Evolutionary conservation across 192 early-diverging fungal species (phyloP).

Genomic region (Linderina pennispora): DNA sequence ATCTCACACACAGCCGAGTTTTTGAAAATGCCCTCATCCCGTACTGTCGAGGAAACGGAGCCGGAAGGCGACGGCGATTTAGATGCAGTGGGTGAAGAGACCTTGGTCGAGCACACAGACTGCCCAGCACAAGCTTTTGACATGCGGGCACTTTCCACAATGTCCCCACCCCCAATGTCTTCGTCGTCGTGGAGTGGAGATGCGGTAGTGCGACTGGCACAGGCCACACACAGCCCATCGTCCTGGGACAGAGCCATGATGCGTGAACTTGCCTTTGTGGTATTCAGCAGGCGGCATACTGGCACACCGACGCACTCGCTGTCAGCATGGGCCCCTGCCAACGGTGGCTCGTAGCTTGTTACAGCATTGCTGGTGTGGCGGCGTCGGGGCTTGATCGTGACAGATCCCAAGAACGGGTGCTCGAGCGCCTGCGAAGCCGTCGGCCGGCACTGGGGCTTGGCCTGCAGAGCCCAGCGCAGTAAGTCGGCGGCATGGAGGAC

Average conservation of each 20-base stretch:
- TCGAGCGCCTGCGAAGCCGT: conserved; percentile 50
- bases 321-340: no score
- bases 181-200: no score
- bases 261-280: no score
- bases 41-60: neutral
- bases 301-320: no score
- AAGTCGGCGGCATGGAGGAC: conserved; percentile 60
- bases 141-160: no score
- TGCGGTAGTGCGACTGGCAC: no score
- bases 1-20: conserved; percentile 17
- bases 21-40: conserved; percentile 16
- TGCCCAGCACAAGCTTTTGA: neutral
- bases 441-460: conserved; percentile 50
- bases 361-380: neutral
- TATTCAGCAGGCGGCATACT: no score
- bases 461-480: conserved; percentile 50
- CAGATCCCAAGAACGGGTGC: conserved; percentile 51
- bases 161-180: no score
- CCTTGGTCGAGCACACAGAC: no score
- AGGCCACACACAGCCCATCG: neutral
- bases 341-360: neutral
- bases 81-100: no score
- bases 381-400: conserved; percentile 8
- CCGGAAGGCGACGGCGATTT: neutral
- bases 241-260: neutral